Base-by-base conservation (phyloP, 768 basidiomycete species). In the Russula brevipes region DNA sequence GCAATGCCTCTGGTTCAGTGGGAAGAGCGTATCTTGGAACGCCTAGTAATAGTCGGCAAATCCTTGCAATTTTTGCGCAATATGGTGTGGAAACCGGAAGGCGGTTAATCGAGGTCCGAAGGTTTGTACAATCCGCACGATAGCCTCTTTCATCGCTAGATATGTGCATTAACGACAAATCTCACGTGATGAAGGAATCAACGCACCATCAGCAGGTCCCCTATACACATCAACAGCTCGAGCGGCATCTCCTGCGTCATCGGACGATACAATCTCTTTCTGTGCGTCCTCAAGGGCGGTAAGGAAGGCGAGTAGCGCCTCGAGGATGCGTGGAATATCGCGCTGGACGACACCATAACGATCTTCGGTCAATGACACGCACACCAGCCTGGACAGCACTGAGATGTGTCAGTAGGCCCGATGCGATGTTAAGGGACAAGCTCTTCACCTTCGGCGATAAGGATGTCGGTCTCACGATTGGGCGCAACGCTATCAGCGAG, bases 321-420 rank as follows among this genome's bases (percentile, higher is more conserved):
- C 92, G 3, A 95, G 72, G 35, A 92, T 84, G 63, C 83, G 85
- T 0, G 91, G 88, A 19, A 92, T 89, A 70, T 94, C 93, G 11
- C 88, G 79, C 71, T 94, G 93, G 12, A 93, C 89, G 39, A 86
- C 82, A 24, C 92, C 92, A 70, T 87, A 93, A 19, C 81, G 79
- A 74, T 95, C 92, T 72, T 94, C 93, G 1, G 79, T 77, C 14
- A 94, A 75, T 4, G 92, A 94, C 0, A 86, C 83, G 62, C 85
- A 87, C 7, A 82, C 79, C 8, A 94, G 76, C 54, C 81, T 79
- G 1, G 87, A 82, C 4, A 94, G 77, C 5, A 84, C 91, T 91
- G 67, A n/a, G 14, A 51, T 5, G 53, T 31, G 63, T 16, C 42
- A 46, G 58, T 41, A 42, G 10, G 38, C 50, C 46, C 36, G 7